Conservation (phyloP, 805 yeast genomes). For the Citeromyces matritensis region DNA sequence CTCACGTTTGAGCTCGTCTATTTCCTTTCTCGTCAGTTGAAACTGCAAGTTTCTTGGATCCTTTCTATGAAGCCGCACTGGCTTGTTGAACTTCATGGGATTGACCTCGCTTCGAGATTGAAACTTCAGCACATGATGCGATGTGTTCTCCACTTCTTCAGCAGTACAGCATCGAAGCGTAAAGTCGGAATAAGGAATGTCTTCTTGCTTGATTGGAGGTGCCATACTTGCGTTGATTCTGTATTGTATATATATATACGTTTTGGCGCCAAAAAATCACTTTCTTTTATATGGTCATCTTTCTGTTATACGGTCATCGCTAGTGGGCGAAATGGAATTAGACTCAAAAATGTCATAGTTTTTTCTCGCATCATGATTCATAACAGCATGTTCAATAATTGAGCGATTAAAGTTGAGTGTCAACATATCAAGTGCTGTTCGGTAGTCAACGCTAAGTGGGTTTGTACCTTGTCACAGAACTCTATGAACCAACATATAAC, state of each 20-base stretch:
- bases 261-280: too few relatives aligned
- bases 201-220: conserved; percentile 2
- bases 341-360: too few relatives aligned
- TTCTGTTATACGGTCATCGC: too few relatives aligned
- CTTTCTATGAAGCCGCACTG: conserved; percentile 80
- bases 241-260: conserved; percentile 4
- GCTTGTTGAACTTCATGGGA: conserved; percentile 53
- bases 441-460: too few relatives aligned
- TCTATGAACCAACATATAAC: too few relatives aligned
- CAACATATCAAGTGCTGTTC: too few relatives aligned
- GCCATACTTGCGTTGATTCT: not conserved
- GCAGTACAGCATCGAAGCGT: conserved; percentile 59
- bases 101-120: conserved; percentile 51
- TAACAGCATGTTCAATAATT: too few relatives aligned
- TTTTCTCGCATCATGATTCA: too few relatives aligned
- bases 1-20: conserved; percentile 36
- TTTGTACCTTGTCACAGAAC: too few relatives aligned
- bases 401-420: too few relatives aligned
- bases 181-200: conserved; percentile 20
- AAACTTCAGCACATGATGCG: conserved; percentile 73
- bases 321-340: too few relatives aligned
- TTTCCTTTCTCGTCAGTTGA: conserved; percentile 65
- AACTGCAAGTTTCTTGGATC: conserved; percentile 88
- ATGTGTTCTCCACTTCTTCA: conserved; percentile 55
- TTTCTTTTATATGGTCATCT: too few relatives aligned